Base-by-base conservation (phyloP, 352 stramenopile genomes). In the Phytophthora colocasiae region DNA sequence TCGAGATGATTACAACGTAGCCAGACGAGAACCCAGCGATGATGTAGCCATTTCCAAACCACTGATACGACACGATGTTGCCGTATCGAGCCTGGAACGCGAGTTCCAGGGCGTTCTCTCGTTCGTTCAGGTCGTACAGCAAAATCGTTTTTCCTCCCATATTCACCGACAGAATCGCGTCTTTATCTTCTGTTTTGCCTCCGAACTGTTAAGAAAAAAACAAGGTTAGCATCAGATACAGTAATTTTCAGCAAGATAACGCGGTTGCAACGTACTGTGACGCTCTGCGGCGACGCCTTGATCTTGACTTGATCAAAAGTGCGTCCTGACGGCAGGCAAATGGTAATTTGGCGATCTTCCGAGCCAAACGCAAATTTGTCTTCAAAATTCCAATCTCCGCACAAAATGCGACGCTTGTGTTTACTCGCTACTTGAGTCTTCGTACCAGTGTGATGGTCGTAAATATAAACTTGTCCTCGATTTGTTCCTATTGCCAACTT, bases 1-100 rank as follows among this genome's bases (percentile, higher is more conserved):
- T 97, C 5, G 90, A 97, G 50, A 98, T 96, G 58, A 96, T 90
- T 53, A 97, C 85, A 39, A 98, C 80, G 60, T 94, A 97, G 6
- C 93, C 93, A 6, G 81, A 91, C 15, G 85, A 94, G 65, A 98
- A 98, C 3, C 91, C 94, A 1, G 95, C 82, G 43, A 98, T 85
- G 58, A 98, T 86, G 66, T 95, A 95, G 14, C 85, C 84, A 46
- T 97, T 92, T 29, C 87, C 90, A 61, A 98, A 97, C 90, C 89
- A 97, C 55, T 90, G 63, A 61, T 97, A 96, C 48, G 79, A 70
- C 43, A 98, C 82, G 59, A 98, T 93, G 63, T 77, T 92, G 36
- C 90, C 93, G 64, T 98, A 98, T 58, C 86, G 81, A 26, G 81
- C 68, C 58, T 97, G 86, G 70, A 98, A 98, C 15, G 90, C 90